phyloP scores from a whole-genome alignment of 352 stramenopile genomes.

The Thraustotheca clavata region DNA sequence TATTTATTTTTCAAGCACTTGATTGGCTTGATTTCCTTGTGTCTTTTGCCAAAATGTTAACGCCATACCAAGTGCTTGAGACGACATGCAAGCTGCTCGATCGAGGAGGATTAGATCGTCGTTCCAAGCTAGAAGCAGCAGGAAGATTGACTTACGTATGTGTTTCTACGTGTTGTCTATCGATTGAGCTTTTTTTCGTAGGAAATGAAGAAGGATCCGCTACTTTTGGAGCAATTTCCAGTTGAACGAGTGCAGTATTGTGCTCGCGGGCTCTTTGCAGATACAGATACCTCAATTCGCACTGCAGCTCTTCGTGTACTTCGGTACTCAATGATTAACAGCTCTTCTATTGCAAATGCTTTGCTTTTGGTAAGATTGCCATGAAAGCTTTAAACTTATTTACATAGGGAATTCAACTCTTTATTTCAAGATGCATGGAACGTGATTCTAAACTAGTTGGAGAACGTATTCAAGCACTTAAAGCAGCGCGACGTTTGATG shows the following conservation, averaged over 20 bases:
- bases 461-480: slow-evolving; percentile 80
- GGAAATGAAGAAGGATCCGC: slow-evolving; percentile 80
- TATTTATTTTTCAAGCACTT: no score
- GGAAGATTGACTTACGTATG: slow-evolving; percentile 73
- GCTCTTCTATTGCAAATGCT: slow-evolving; percentile 52
- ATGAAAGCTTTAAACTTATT: neutral
- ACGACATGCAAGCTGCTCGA: slow-evolving; percentile 82
- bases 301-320: slow-evolving; percentile 67
- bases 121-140: slow-evolving; percentile 82
- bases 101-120: slow-evolving; percentile 69
- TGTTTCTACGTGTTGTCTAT: slow-evolving; percentile 10
- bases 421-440: slow-evolving; percentile 76
- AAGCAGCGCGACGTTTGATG: slow-evolving; percentile 75
- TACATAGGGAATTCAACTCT: slow-evolving; percentile 57
- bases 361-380: slow-evolving; percentile 37
- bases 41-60: neutral
- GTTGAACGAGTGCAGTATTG: slow-evolving; percentile 73
- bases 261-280: slow-evolving; percentile 62
- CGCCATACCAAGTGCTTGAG: slow-evolving; percentile 29
- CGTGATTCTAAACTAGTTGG: slow-evolving; percentile 79
- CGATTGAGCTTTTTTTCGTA: neutral
- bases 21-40: neutral
- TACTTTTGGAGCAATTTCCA: slow-evolving; percentile 74
- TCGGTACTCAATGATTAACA: slow-evolving; percentile 78
- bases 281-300: slow-evolving; percentile 71